Base-by-base conservation (phyloP, 1,284 basidiomycete species). In the Apiotrichum sp. region DNA sequence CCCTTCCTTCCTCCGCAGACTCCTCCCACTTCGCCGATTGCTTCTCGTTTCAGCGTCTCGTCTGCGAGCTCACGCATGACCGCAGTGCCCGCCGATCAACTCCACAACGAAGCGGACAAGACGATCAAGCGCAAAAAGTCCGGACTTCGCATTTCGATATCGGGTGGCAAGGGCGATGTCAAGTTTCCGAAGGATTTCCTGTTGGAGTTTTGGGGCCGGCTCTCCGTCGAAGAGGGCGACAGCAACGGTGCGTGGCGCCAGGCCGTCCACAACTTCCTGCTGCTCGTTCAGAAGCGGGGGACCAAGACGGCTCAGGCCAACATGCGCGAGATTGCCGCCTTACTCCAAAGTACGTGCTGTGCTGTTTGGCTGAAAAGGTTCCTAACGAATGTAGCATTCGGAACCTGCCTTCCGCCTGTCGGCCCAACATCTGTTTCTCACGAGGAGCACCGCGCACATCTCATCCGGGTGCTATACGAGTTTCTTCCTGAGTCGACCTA, bases 111-210 rank as follows among this genome's bases (percentile, higher is more conserved):
- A 3, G 43, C 46, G 32, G 38, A 57, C 32, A 33, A 40, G 58
- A 16, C 29, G 1, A 22, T 48, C n/a, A 49, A 48, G 29, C 42
- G 52, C 33, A 59, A 59, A 39, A 70, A 68, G 60, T 64, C 62
- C 4, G 63, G 56, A 5, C 63, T 62, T 7, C 56, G 60, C 36
- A 52, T 63, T 6, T 55, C 59, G 13, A 47, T 66, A 35, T 52
- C 57, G 14, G 61, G 62, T 6, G 48, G 60, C 35, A 69, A 70
- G 48, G 56, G 58, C 39, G 68, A 68, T 14, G 42, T 63, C 47
- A 74, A 74, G 62, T 56, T 74, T 34, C 73, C 73, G 3, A 70
- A 69, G 45, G 74, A 76, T 60, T 71, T 72, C 45, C 57, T 75
- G 34, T 38, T 64, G 34, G 70, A 71, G 49, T 74, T 76, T 53